Evolutionary conservation across 176 grass and related monocot genomes (phyloP).

Genomic region (Aegilops sharonensis): DNA sequence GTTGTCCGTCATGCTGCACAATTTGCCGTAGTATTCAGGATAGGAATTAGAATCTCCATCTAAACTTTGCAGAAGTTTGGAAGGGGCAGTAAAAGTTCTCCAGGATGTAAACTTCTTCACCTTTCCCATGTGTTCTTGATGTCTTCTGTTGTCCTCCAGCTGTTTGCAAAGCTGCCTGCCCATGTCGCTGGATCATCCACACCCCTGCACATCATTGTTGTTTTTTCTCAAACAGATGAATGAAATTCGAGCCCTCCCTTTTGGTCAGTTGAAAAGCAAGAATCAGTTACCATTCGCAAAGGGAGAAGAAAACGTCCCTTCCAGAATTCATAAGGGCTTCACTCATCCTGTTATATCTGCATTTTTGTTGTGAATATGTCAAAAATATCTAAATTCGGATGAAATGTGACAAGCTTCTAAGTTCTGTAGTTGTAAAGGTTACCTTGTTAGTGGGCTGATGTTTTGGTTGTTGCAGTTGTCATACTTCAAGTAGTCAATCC

Average conservation of each 20-base stretch:
- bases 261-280: neutral
- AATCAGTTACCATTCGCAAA: conserved; percentile 51
- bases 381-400: neutral
- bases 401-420: neutral
- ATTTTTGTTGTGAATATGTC: neutral
- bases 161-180: conserved; percentile 55
- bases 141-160: conserved; percentile 71
- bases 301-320: conserved; percentile 52
- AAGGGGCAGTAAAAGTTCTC: neutral
- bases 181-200: conserved; percentile 51
- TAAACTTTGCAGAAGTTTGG: neutral
- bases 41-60: neutral
- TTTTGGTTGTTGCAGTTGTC: conserved; percentile 5
- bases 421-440: neutral
- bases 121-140: conserved; percentile 59
- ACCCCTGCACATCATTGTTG: conserved; percentile 40
- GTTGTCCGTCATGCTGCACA: conserved; percentile 46
- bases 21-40: neutral
- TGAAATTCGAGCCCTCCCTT: neutral
- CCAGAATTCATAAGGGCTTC: conserved; percentile 43
- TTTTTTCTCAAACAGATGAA: neutral
- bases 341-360: conserved; percentile 48
- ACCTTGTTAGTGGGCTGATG: neutral
- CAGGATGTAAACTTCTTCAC: conserved; percentile 5
- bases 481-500: conserved; percentile 22